A percentile compares a stretch with the other conserved stretches of the same genome.
These are phyloP conservation scores for Eleusine coracana DNA, from an alignment of 176 grass and related monocot species.

Conservation along the genomic window DNA sequence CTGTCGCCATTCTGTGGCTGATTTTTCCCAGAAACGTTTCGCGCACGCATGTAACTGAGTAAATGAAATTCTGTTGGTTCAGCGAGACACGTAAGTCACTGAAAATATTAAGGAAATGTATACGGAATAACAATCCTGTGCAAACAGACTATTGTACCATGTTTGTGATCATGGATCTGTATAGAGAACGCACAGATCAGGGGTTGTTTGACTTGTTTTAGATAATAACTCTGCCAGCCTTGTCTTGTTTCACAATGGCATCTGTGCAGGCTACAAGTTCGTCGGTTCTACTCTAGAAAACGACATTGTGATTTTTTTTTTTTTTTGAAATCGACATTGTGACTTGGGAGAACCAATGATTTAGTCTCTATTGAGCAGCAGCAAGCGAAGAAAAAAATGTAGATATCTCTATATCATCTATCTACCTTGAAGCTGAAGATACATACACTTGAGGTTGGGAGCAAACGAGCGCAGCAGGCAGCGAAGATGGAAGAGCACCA, in stretches of 20 bases:
- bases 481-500: not conserved
- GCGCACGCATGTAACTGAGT: not conserved
- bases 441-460: not conserved
- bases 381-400: not conserved
- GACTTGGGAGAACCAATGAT: not conserved
- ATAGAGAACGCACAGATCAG: not conserved
- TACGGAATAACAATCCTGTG: no score
- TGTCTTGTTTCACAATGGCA: not conserved
- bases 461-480: not conserved
- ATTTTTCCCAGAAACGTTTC: not conserved
- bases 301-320: not conserved
- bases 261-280: not conserved
- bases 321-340: not conserved
- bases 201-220: not conserved
- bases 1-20: not conserved
- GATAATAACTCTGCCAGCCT: not conserved
- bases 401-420: not conserved
- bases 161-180: not conserved
- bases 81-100: no score
- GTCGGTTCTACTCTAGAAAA: not conserved
- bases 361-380: not conserved
- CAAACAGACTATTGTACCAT: not conserved
- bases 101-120: no score
- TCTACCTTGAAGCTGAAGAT: not conserved
- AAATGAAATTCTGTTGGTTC: no score